Conservation (phyloP, 202 grass and related monocot species). For the Digitaria exilis region DNA sequence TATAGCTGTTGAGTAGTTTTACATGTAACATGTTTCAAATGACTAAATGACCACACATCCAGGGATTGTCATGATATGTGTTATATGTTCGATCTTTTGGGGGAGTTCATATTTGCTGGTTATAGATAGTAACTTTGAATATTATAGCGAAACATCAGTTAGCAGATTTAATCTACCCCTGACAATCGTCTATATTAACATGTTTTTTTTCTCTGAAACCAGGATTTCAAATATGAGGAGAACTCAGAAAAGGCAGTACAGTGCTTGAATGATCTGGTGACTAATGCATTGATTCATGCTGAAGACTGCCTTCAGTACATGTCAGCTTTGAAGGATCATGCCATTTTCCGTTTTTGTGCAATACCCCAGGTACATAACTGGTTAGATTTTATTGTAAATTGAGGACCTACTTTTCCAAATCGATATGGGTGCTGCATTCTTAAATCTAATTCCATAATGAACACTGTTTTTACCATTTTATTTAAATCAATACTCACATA, state of each 20-base stretch:
- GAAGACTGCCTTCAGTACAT: conserved; percentile 90
- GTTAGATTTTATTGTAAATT: background rate
- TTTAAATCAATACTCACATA: background rate
- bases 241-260: conserved; percentile 85
- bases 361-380: conserved; percentile 82
- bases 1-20: background rate
- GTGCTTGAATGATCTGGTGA: conserved; percentile 97
- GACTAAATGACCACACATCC: background rate
- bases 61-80: background rate
- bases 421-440: background rate
- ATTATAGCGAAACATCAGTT: background rate
- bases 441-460: background rate
- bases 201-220: conserved; percentile 25
- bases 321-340: conserved; percentile 68
- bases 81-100: background rate
- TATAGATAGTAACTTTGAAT: conserved; percentile 4
- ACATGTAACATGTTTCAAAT: background rate
- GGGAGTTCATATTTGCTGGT: background rate
- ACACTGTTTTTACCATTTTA: conserved; percentile 37
- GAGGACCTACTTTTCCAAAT: background rate
- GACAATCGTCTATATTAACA: background rate
- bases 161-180: background rate
- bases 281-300: conserved; percentile 80
- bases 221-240: conserved; percentile 88
- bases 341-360: conserved; percentile 89